Conservation (phyloP, 257 asterid species). For the Solanum virginianum region DNA sequence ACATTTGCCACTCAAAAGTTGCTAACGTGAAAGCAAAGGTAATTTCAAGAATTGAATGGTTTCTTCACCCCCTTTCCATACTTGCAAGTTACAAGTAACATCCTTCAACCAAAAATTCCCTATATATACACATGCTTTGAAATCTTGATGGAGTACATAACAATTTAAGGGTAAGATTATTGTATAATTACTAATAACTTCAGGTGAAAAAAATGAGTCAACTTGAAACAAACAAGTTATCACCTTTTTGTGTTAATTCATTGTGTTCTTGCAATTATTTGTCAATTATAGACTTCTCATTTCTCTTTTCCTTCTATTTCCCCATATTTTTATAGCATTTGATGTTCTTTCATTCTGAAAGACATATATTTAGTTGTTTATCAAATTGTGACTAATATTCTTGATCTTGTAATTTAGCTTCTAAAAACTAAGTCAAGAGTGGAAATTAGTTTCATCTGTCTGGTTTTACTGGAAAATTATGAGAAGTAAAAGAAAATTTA, state of each 20-base stretch:
- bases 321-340: neutral
- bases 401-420: neutral
- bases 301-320: neutral
- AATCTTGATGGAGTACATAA: neutral
- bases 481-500: neutral
- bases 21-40: neutral
- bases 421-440: neutral
- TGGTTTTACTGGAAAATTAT: neutral
- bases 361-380: neutral
- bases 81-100: neutral
- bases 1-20: neutral
- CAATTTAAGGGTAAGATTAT: neutral
- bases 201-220: neutral
- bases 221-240: neutral
- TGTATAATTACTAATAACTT: neutral
- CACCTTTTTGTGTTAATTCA: neutral
- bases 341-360: neutral
- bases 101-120: neutral
- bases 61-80: neutral
- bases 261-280: neutral
- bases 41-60: neutral
- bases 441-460: neutral
- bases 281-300: neutral
- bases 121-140: neutral
- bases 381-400: neutral